Base-by-base conservation (phyloP, 2,329 filamentous ascomycete genomes). In the Ceratocystis cubensis region DNA sequence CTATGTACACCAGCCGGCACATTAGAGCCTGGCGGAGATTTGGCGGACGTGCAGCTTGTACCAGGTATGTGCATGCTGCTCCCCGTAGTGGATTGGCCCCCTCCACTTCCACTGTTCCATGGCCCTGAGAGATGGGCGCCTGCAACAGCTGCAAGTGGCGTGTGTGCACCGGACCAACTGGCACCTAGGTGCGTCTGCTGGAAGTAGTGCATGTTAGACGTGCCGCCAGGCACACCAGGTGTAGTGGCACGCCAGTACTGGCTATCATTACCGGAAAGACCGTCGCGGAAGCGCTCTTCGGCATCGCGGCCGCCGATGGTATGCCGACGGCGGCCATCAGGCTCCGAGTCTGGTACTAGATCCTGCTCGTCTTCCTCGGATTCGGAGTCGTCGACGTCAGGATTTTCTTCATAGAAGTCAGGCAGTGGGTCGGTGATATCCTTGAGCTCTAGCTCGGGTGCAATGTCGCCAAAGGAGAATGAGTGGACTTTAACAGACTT, bases 371-470 rank as follows among this genome's bases (percentile, higher is more conserved):
- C 75, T 2, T 74, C 72, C 5, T 73, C 74, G 0, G 75, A 74
- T 1, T 77, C 77, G 2, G 76, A 77, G 2, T 78, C 77, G 1
- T 81, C 80, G 2, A 78, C 79, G 13, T 85, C 82, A 46, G 85
- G 79, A 30, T 88, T 85, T 71, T 89, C 86, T 71, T 96, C 94
- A 78, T 99, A 99, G 74, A 99, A 99, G 72, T 99, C 94, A 0
- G 91, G 87, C 67, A 97, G 82, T 1, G 94, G 94, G 74, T 99
- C 92, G 71, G 93, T 95, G 69, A 99, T 92, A 75, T 97, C 94
- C 77, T 96, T 97, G 72, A 99, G 87, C 73, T 95, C 91, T 53
- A 99, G 83, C 71, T 89, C 84, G 1, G 94, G 94, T 48, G 89
- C 81, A 63, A 93, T 85, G 33, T 81, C 84, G 61, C 94, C 94